Conservation (phyloP, 2,329 filamentous ascomycete species). For the Capronia epimyces region DNA sequence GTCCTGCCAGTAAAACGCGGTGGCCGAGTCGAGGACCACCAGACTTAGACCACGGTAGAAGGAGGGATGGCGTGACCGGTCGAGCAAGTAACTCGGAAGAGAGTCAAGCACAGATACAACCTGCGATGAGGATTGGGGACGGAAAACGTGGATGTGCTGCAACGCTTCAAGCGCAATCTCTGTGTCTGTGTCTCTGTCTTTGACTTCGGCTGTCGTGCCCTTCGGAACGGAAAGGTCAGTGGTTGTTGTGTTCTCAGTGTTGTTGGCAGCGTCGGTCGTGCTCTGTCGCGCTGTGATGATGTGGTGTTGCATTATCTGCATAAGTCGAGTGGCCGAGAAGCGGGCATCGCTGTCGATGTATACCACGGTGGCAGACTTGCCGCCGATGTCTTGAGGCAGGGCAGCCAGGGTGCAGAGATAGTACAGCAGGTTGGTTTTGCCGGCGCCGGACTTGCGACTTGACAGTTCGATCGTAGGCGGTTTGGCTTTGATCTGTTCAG, state of each 20-base stretch:
- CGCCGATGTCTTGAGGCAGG: slow-evolving; percentile 43
- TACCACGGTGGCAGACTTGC: slow-evolving; percentile 48
- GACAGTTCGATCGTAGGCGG: slow-evolving; percentile 50
- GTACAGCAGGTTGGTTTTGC: slow-evolving; percentile 57
- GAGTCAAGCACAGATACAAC: slow-evolving; percentile 46
- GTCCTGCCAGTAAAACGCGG: slow-evolving; percentile 53
- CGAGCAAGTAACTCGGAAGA: slow-evolving; percentile 49
- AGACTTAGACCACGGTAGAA: slow-evolving; percentile 44
- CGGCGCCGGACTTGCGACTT: slow-evolving; percentile 47
- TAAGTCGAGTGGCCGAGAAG: slow-evolving; percentile 49
- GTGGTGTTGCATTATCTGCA: slow-evolving; percentile 31
- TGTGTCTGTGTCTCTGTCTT: neutral
- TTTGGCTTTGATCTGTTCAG: neutral
- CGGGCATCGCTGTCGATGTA: slow-evolving; percentile 53
- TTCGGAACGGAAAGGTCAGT: neutral
- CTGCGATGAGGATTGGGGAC: slow-evolving; percentile 47
- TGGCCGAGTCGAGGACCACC: slow-evolving; percentile 52
- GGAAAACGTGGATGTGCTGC: slow-evolving; percentile 55
- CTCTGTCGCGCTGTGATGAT: slow-evolving; percentile 17
- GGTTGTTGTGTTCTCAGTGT: neutral
- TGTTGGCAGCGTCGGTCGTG: neutral
- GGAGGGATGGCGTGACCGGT: slow-evolving; percentile 36
- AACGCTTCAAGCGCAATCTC: slow-evolving; percentile 33
- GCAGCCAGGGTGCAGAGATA: slow-evolving; percentile 49
- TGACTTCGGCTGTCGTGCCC: neutral